Conservation (phyloP, 1,284 basidiomycete species). For the Pholiota adiposa region DNA sequence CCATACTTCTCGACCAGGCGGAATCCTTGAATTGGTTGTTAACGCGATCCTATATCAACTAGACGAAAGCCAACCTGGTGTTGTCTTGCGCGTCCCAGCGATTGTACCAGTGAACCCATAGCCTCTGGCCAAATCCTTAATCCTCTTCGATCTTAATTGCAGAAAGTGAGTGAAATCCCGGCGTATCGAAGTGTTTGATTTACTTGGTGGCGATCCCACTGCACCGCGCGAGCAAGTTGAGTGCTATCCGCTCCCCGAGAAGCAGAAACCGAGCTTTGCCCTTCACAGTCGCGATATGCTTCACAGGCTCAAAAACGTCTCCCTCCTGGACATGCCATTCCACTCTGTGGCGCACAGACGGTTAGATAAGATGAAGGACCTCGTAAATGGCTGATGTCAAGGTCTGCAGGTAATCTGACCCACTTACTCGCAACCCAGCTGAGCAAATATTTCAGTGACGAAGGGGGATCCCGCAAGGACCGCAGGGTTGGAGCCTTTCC, state of each 20-base stretch:
- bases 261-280: constrained; percentile 90
- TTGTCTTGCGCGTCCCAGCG: constrained; percentile 97
- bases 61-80: constrained; percentile 69
- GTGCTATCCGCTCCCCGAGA: constrained; percentile 93
- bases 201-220: constrained; percentile 96
- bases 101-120: constrained; percentile 89
- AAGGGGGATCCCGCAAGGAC: constrained; percentile 96
- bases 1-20: constrained; percentile 98
- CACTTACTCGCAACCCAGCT: constrained; percentile 88
- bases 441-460: constrained; percentile 91
- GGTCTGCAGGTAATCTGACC: background rate
- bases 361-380: constrained; percentile 11
- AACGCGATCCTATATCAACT: constrained; percentile 27
- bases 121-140: constrained; percentile 80
- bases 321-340: constrained; percentile 94
- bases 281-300: constrained; percentile 90
- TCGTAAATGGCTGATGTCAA: background rate
- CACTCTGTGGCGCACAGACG: constrained; percentile 57
- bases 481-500: constrained; percentile 78
- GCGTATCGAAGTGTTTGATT: constrained; percentile 28
- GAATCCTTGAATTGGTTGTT: constrained; percentile 62
- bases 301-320: constrained; percentile 75
- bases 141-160: constrained; percentile 68
- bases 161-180: background rate
- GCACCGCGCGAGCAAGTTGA: constrained; percentile 94